Percentiles rank a stretch among this genome's conserved stretches.
Evolutionary conservation across 108 stramenopile species (phyloP).

Genomic region (Aureococcus anophagefferens): DNA sequence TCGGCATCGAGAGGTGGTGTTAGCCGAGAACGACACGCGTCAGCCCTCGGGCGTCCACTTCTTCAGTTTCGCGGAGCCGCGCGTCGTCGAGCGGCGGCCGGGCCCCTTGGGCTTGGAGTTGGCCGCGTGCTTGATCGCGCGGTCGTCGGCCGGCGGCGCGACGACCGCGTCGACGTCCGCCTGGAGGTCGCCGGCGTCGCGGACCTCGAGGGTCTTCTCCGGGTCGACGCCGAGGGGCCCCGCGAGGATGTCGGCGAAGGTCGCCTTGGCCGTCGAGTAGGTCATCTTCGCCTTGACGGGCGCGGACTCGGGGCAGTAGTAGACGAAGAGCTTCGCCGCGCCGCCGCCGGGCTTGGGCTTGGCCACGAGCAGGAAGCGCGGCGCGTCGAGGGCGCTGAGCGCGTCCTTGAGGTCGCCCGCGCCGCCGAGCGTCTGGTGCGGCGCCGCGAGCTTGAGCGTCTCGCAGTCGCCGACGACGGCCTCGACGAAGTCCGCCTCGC

Average conservation of each 20-base stretch:
- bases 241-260: background rate
- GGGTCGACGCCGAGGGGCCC: background rate
- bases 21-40: too few relatives aligned
- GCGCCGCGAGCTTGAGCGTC: background rate
- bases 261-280: background rate
- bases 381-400: background rate
- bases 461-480: too few relatives aligned
- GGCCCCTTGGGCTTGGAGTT: too few relatives aligned
- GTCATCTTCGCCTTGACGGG: background rate
- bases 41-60: too few relatives aligned
- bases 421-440: background rate
- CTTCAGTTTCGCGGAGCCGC: too few relatives aligned
- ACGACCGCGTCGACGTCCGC: background rate
- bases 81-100: too few relatives aligned
- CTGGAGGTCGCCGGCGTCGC: background rate
- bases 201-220: background rate
- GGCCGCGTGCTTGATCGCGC: too few relatives aligned
- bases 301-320: background rate
- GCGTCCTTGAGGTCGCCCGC: background rate
- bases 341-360: background rate
- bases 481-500: background rate
- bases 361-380: background rate
- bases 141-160: background rate
- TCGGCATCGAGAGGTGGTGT: too few relatives aligned
- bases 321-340: background rate